These are phyloP conservation scores for Rosa rugosa DNA, from an alignment of 306 rosid species.

Conservation along the genomic window DNA sequence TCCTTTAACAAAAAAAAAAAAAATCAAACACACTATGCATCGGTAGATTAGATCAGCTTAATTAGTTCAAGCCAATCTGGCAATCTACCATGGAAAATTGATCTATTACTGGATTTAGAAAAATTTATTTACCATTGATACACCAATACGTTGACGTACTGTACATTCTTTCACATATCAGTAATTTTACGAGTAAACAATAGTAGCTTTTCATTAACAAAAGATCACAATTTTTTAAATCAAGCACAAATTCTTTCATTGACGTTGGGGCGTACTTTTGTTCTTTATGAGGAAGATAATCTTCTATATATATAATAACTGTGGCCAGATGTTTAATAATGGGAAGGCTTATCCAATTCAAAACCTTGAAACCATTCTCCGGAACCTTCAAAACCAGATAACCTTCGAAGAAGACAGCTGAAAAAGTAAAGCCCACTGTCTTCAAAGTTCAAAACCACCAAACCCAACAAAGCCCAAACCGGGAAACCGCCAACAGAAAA, in stretches of 20 bases:
- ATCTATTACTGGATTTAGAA: no score
- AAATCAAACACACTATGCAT: no score
- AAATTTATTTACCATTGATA: no score
- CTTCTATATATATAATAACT: not conserved
- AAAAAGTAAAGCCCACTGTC: slow-evolving; percentile 3
- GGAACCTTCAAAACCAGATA: not conserved
- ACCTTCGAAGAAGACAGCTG: not conserved
- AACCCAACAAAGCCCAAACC: slow-evolving; percentile 27
- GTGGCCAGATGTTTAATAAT: not conserved
- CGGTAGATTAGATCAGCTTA: not conserved
- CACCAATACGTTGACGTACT: no score
- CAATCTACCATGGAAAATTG: no score
- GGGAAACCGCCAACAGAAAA: slow-evolving; percentile 45
- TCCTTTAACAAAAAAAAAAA: no score
- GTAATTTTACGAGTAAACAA: not conserved
- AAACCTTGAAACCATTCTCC: not conserved
- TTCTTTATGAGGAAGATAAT: not conserved
- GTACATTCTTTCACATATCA: not conserved
- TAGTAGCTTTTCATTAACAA: not conserved
- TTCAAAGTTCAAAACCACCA: slow-evolving; percentile 25
- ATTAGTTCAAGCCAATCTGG: no score
- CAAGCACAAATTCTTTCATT: not conserved
- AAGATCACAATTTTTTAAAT: not conserved
- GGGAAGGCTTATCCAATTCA: not conserved
- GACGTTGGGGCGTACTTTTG: not conserved